Evolutionary conservation across 331 rosid species (phyloP), one percentile per base, ranked within the genome.

Genomic region (Stylosanthes scabra): DNA sequence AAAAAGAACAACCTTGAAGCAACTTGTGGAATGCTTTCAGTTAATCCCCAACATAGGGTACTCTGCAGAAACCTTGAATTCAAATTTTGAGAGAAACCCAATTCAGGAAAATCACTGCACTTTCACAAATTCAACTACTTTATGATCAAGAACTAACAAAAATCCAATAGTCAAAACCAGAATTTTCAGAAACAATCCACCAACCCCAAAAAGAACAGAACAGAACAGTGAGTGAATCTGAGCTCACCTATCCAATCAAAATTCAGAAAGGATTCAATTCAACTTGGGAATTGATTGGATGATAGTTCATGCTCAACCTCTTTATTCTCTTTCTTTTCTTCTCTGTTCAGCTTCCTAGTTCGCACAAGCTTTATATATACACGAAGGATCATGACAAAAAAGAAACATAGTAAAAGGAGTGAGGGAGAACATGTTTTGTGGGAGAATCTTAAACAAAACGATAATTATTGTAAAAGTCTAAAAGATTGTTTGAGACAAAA

Each of bases 31-130:
- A 74, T 63, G 14, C 78, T 70, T 82, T 72, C 71, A 71, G 67
- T 70, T 49, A 77, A 76, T 83, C 77, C 70, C 81, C 84, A 80
- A 59, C 89, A 89, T 68, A 83, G 58, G 71, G 72, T 83, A 61
- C 82, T 54, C 57, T 72, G 73, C 10, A 61, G 71, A 63, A 77
- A 80, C 80, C 80, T 74, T 77, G 83, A 74, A 69, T 74, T 66
- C 59, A 71, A 73, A 86, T 85, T 77, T 39, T 45, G 59, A 85
- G 61, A 72, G 78, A 78, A 78, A 80, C 84, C 87, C 85, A 76
- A 82, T 67, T 62, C 56, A 72, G 46, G 70, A n/a, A 44, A 49
- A 51, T 70, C 75, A 78, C 81, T 59, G 58, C 64, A 11, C 29
- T n/a, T 60, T 64, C 71, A 74, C 46, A 83, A 78, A 79, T 74